Conservation (phyloP, 2,329 filamentous ascomycete species). For the Colletotrichum magnum region DNA sequence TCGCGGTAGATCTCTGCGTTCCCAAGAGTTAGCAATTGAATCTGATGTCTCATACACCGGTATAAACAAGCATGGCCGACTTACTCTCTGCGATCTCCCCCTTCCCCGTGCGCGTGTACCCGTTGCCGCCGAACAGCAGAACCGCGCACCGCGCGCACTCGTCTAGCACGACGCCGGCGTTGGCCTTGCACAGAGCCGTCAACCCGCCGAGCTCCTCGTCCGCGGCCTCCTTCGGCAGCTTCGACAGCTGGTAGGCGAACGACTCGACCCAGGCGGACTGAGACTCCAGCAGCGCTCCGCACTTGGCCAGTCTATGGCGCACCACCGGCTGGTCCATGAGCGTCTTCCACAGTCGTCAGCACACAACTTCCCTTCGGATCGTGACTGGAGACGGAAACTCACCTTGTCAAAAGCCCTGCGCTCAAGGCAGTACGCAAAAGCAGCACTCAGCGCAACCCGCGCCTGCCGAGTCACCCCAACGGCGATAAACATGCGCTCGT, state of each 20-base stretch:
- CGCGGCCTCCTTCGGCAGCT: conserved; percentile 72
- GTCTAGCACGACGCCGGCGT: conserved; percentile 79
- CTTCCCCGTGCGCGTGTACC: conserved; percentile 77
- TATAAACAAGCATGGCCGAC: conserved; percentile 47
- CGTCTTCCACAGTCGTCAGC: conserved; percentile 50
- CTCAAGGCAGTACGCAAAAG: conserved; percentile 55
- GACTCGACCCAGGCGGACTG: conserved; percentile 82
- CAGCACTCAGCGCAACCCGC: conserved; percentile 52
- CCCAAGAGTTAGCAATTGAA: conserved; percentile 12
- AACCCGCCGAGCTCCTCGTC: conserved; percentile 78
- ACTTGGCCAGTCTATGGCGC: conserved; percentile 79
- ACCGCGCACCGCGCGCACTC: conserved; percentile 79
- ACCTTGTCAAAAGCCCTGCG: conserved; percentile 55
- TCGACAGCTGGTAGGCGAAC: conserved; percentile 77
- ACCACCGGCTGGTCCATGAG: conserved; percentile 83
- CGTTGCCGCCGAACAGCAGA: conserved; percentile 81
- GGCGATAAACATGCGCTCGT: conserved; percentile 78
- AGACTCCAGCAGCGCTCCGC: conserved; percentile 76
- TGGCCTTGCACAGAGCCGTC: conserved; percentile 80
- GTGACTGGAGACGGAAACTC: not conserved
- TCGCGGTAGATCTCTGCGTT: conserved; percentile 48
- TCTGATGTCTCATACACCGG: no score
- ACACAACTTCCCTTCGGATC: not conserved
- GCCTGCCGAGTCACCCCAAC: conserved; percentile 75
- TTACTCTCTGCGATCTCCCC: conserved; percentile 79